Base-by-base conservation (phyloP, 257 asterid species). In the Jacaranda mimosifolia region DNA sequence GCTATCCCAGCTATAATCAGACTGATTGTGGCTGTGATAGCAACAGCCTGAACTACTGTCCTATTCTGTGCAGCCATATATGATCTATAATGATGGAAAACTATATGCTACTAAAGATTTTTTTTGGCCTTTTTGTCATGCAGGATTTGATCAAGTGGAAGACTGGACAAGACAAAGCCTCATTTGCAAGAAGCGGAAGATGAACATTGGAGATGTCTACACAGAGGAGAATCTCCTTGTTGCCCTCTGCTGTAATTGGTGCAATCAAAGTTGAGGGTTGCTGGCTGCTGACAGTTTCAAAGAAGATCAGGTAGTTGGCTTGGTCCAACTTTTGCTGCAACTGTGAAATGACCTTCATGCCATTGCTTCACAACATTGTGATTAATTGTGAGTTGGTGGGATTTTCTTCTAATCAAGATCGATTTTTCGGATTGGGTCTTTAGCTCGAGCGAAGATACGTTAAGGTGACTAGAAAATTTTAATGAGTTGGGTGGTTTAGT, bases 11-110 rank as follows among this genome's bases (percentile, higher is more conserved):
- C 85, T 21, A 89, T 21, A 8, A 86, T 42, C 72, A 87, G 46
- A 38, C 90, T 82, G 13, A 79, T 53, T 7, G 82, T 26, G 42
- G 90, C 95, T 12, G 96, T 78, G 73, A 87, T 86, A 36, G 72
- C 84, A 64, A 91, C 85, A 4, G 90, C 88, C 49, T 59, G 55
- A 13, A 83, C 75, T 15, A 90, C 78, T 48, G 63, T 79, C 69
- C 60, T 46, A 36, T 77, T 74, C 12, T 84, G 85, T n/a, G 88
- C 36, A 72, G 81, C 81, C 84, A 82, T 76, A 82, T 76, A 8
- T 66, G 15, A 43, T 46, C 5, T 1, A 6, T 19, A 13, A 9
- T n/a, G 8, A 6, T 3, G n/a, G 11, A 2, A 45, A 45, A 73
- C 5, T 40, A 9, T 19, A 13, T 2, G 52, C n/a, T 66, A 4